These are phyloP conservation scores for Leccinum arenicola DNA, from an alignment of 768 basidiomycete genomes.

Conservation along the genomic window DNA sequence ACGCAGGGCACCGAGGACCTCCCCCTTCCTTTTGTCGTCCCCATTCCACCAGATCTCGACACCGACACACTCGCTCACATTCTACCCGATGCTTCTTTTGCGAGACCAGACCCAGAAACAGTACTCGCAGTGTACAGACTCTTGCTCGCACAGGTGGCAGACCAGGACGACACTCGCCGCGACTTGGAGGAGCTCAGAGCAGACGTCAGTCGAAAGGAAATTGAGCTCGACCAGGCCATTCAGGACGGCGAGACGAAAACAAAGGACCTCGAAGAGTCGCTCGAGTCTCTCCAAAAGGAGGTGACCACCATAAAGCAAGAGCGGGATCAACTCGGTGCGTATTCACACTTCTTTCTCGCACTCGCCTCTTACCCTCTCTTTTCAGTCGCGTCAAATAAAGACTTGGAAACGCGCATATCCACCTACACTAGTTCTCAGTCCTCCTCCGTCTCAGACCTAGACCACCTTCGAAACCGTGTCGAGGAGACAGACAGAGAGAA, in stretches of 20 bases:
- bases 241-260: conserved; percentile 69
- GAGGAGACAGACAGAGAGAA: conserved; percentile 88
- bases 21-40: conserved; percentile 32
- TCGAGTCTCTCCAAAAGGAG: conserved; percentile 55
- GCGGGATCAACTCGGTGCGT: conserved; percentile 64
- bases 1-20: conserved; percentile 36
- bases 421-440: conserved; percentile 56
- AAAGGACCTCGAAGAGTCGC: conserved; percentile 52
- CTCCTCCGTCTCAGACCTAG: conserved; percentile 60
- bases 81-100: conserved; percentile 59
- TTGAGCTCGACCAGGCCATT: conserved; percentile 81
- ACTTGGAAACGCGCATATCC: conserved; percentile 54
- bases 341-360: conserved; percentile 4
- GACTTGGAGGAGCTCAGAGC: conserved; percentile 73
- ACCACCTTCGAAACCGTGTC: conserved; percentile 53
- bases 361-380: conserved; percentile 9
- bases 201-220: conserved; percentile 65
- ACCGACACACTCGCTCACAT: conserved; percentile 54
- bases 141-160: conserved; percentile 53
- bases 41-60: conserved; percentile 68
- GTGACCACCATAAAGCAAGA: conserved; percentile 55
- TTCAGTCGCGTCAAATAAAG: conserved; percentile 43
- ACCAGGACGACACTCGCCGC: conserved; percentile 52
- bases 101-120: conserved; percentile 54
- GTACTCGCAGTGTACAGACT: conserved; percentile 63